These are phyloP conservation scores for Diplotaxis tenuifolia DNA, from an alignment of 345 rosid species.

Conservation along the genomic window DNA sequence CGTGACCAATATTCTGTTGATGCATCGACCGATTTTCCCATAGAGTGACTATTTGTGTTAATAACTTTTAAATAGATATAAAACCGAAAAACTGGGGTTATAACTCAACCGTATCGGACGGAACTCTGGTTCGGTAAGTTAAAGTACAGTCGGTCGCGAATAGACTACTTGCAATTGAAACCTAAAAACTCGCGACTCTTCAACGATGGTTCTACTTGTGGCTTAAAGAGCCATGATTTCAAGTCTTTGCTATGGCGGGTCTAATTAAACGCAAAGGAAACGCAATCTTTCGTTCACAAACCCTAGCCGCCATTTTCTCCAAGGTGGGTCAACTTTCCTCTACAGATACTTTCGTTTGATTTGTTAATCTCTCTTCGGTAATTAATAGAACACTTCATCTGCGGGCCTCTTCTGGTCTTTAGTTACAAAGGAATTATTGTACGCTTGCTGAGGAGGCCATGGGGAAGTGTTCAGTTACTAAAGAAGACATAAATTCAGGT, in stretches of 20 bases:
- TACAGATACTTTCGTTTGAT: neutral
- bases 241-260: constrained; percentile 42
- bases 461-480: constrained; percentile 37
- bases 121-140: constrained; percentile 25
- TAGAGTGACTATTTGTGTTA: too few relatives aligned
- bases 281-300: constrained; percentile 42
- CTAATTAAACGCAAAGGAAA: constrained; percentile 34
- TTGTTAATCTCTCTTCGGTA: constrained; percentile 26
- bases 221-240: constrained; percentile 43
- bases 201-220: constrained; percentile 14
- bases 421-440: constrained; percentile 45
- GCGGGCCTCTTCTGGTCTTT: constrained; percentile 2
- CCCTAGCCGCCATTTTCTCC: constrained; percentile 35
- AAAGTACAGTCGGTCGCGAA: neutral
- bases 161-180: neutral
- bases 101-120: constrained; percentile 6
- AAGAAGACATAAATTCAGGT: constrained; percentile 33
- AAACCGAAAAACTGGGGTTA: neutral
- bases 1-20: too few relatives aligned
- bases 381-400: constrained; percentile 46
- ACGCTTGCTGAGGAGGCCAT: constrained; percentile 37
- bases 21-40: too few relatives aligned
- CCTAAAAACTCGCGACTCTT: constrained; percentile 23
- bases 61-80: too few relatives aligned
- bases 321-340: constrained; percentile 42